These are phyloP conservation scores for Mycena latifolia DNA, from an alignment of 768 basidiomycete species.

Conservation along the genomic window DNA sequence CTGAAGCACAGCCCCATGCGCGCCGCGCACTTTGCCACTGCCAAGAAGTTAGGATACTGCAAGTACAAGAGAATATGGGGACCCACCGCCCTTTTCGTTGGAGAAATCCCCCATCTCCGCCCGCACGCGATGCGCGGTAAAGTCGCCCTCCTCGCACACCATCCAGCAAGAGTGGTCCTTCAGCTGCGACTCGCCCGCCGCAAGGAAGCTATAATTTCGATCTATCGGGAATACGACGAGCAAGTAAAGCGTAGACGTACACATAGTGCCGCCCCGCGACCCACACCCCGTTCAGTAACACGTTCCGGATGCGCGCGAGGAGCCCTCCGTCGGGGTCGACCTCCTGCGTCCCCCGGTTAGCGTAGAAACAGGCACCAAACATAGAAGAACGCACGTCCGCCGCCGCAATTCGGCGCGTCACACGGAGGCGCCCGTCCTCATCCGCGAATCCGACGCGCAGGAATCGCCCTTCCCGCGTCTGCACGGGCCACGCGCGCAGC, in stretches of 20 bases:
- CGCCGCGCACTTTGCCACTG: conserved; percentile 35
- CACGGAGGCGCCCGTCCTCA: conserved; percentile 28
- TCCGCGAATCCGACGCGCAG: conserved; percentile 35
- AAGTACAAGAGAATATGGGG: not conserved
- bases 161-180: conserved; percentile 40
- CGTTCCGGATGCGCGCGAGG: conserved; percentile 31
- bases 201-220: conserved; percentile 25
- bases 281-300: conserved; percentile 23
- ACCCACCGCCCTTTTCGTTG: conserved; percentile 24
- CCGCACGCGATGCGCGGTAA: conserved; percentile 34
- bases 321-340: conserved; percentile 28
- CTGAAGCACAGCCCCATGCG: conserved; percentile 38
- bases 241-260: too few species aligned
- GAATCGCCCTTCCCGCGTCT: conserved; percentile 29
- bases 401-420: conserved; percentile 1
- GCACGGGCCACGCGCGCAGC: conserved; percentile 31
- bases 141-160: conserved; percentile 32
- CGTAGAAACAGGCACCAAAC: not conserved
- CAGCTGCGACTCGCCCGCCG: conserved; percentile 35
- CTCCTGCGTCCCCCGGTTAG: not conserved
- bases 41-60: not conserved
- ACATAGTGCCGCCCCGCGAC: conserved; percentile 34
- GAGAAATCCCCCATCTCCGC: conserved; percentile 36
- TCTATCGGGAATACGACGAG: too few species aligned
- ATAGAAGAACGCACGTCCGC: conserved; percentile 11